Evolutionary conservation across 345 rosid species (phyloP).

Genomic region (Ceriops zippeliana): DNA sequence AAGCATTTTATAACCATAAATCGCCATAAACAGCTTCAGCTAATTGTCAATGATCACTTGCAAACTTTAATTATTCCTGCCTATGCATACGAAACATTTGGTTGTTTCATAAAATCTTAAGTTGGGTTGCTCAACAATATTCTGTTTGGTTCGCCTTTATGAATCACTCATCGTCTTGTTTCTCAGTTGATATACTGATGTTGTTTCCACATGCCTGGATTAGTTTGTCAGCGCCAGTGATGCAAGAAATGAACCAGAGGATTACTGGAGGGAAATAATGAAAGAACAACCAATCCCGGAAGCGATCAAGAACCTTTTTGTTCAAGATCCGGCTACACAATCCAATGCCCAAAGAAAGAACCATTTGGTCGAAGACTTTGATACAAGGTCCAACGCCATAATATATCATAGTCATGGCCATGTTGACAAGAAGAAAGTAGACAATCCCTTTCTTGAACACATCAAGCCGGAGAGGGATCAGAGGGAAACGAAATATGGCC

Average conservation of each 20-base stretch:
- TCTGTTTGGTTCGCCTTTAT: background rate
- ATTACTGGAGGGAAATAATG: conserved; percentile 60
- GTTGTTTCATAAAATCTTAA: no score
- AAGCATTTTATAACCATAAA: conserved; percentile 5
- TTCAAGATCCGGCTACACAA: conserved; percentile 7
- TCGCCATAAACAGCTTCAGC: background rate
- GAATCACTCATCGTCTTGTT: background rate
- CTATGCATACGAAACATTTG: no score
- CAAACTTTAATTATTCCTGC: no score
- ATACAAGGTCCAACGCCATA: conserved; percentile 22
- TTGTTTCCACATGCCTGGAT: no score
- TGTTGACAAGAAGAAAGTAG: background rate
- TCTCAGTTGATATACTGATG: background rate
- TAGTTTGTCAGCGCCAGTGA: conserved; percentile 37
- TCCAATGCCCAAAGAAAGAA: background rate
- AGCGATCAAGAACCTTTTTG: conserved; percentile 38
- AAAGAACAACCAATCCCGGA: conserved; percentile 60
- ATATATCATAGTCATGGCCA: conserved; percentile 32
- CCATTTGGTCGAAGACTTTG: conserved; percentile 38
- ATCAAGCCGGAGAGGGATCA: background rate
- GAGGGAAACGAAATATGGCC: no score
- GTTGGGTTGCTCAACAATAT: background rate
- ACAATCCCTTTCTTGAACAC: background rate
- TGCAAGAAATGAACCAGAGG: conserved; percentile 49
- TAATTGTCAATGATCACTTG: background rate